Percentiles rank a stretch among this genome's conserved stretches.
Conservation (phyloP, 192 early-diverging fungal species). For the Podila horticola region DNA sequence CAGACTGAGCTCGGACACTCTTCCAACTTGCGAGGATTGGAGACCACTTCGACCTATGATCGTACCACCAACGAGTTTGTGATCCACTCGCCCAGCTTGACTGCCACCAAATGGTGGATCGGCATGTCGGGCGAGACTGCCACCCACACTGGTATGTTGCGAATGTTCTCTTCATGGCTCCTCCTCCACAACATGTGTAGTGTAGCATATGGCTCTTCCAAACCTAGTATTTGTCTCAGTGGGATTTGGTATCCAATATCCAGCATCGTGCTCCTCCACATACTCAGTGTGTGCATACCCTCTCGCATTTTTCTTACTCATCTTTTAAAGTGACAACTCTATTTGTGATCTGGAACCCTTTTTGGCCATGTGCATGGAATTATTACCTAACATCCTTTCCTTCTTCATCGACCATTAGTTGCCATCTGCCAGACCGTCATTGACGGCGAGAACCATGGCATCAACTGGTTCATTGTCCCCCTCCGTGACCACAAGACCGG, state of each 20-base stretch:
- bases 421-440: conserved; percentile 69
- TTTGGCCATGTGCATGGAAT: too few species aligned
- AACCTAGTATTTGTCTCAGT: too few species aligned
- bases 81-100: conserved; percentile 66
- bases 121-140: conserved; percentile 69
- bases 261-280: too few species aligned
- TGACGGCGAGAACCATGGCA: conserved; percentile 64
- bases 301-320: background rate
- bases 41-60: conserved; percentile 72
- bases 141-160: conserved; percentile 59
- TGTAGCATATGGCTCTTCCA: too few species aligned
- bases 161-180: too few species aligned
- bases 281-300: background rate
- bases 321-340: conserved; percentile 23
- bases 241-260: too few species aligned
- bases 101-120: conserved; percentile 74
- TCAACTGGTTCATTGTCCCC: conserved; percentile 75
- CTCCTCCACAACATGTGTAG: too few species aligned
- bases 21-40: conserved; percentile 65
- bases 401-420: conserved; percentile 19
- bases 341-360: background rate
- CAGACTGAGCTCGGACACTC: conserved; percentile 72
- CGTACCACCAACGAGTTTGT: conserved; percentile 63
- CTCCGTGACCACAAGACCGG: conserved; percentile 64
- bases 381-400: too few species aligned